Evolutionary conservation across 1,284 basidiomycete genomes (phyloP), one percentile per base, ranked within the genome.

Genomic region (Malassezia yamatoensis): DNA sequence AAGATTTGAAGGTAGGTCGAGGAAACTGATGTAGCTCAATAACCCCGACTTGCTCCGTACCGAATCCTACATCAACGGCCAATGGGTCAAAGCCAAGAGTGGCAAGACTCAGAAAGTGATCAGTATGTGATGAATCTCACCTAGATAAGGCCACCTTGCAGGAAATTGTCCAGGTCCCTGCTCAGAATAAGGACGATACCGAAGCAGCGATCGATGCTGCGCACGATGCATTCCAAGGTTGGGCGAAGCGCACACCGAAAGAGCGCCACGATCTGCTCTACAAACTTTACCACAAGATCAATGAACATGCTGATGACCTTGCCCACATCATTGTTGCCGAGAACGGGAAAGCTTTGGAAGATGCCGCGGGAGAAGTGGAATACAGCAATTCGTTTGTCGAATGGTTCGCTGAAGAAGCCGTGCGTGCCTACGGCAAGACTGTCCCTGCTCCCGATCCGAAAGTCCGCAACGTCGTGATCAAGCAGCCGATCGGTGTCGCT

Each of bases 401-500:
- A 36, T 73, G 69, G 67, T 74, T 73, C 51, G 60, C 67, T 16
- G 68, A 63, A 21, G 60, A 69, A 53, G 63, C 66, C 10, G 48
- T 59, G 8, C 58, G 63, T 29, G 76, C 72, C 11, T 76, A 78
- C 58, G 79, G 79, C 82, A 88, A 93, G 76, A 83, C 86, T 10
- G 83, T 96, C 33, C 91, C 93, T 3, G 85, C 85, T 8, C 77
- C 87, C 0, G 76, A 86, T 35, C 79, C 83, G 1, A 82, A 81
- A 47, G 77, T 85, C 11, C 83, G 91, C 49, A 93, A 93, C 72
- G 77, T 96, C 16, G 85, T 88, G n/a, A 59, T 62, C 48, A 90
- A 91, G 77, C 91, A 98, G 76, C 91, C 91, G 6, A 78, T 94
- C 59, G 91, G 90, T 29, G 78, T 79, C 10, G 70, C 63, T n/a